Conservation (phyloP, 1,284 basidiomycete genomes). For the Rhodotorula sp. region DNA sequence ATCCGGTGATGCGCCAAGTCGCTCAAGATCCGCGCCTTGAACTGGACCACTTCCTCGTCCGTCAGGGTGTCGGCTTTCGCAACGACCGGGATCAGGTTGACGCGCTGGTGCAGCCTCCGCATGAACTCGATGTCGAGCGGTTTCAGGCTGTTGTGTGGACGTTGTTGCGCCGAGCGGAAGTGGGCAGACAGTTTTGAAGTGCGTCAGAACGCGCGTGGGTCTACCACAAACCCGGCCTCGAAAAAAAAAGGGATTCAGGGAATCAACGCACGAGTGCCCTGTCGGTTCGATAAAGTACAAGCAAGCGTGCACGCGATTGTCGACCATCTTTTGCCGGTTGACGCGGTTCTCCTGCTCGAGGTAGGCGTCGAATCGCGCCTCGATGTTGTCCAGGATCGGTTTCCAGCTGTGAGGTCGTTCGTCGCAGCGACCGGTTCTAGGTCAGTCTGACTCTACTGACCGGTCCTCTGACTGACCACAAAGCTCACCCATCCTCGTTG, state of each 20-base stretch:
- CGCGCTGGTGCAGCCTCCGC: slow-evolving; percentile 88
- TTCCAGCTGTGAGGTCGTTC: slow-evolving; percentile 71
- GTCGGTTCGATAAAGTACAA: slow-evolving; percentile 98
- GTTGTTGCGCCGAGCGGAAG: no score
- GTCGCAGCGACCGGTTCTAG: no score
- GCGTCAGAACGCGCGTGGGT: not conserved
- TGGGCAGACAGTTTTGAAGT: no score
- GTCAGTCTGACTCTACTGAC: not conserved
- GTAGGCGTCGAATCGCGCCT: slow-evolving; percentile 91
- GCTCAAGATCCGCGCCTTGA: slow-evolving; percentile 82
- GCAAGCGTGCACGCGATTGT: slow-evolving; percentile 79
- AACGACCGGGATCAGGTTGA: slow-evolving; percentile 95
- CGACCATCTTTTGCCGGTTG: slow-evolving; percentile 74
- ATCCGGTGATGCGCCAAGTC: slow-evolving; percentile 92
- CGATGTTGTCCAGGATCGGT: slow-evolving; percentile 95
- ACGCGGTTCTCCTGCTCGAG: slow-evolving; percentile 97
- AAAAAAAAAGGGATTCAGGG: not conserved
- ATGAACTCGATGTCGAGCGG: slow-evolving; percentile 97
- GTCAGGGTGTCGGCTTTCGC: slow-evolving; percentile 95
- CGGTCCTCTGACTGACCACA: no score
- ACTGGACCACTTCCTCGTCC: slow-evolving; percentile 84
- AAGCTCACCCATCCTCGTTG: slow-evolving; percentile 84
- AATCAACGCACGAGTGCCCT: slow-evolving; percentile 77
- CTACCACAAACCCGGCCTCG: not conserved
- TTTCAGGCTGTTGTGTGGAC: slow-evolving; percentile 65